Evolutionary conservation across 2,329 filamentous ascomycete species (phyloP).

Genomic region (Colletotrichum karsti): DNA sequence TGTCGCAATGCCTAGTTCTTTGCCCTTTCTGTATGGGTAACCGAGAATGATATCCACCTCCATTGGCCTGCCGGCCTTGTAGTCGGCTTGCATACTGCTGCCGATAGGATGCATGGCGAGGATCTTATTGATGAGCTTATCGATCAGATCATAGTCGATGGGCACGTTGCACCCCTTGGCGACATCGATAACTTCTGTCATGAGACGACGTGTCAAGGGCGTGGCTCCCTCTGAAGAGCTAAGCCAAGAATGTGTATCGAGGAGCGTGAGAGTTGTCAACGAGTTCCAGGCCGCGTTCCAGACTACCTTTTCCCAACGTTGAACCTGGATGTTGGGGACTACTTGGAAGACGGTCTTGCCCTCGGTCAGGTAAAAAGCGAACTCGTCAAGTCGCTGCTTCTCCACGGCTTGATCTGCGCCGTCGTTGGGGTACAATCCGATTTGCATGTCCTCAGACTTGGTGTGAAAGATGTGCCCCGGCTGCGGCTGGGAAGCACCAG

Average conservation of each 20-base stretch:
- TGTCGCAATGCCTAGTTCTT: constrained; percentile 61
- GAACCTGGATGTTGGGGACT: constrained; percentile 62
- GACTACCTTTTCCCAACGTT: constrained; percentile 68
- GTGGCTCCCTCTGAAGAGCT: constrained; percentile 52
- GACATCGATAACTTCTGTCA: constrained; percentile 62
- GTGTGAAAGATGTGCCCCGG: constrained; percentile 60
- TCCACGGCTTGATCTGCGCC: constrained; percentile 38
- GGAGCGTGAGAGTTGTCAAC: constrained; percentile 62
- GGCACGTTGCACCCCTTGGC: constrained; percentile 61
- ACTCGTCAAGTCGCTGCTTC: constrained; percentile 45
- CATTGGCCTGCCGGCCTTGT: constrained; percentile 63
- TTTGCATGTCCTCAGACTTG: constrained; percentile 61
- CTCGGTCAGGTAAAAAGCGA: constrained; percentile 47
- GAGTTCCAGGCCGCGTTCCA: constrained; percentile 71
- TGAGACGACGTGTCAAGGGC: constrained; percentile 58
- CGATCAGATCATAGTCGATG: constrained; percentile 54
- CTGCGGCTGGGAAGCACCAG: constrained; percentile 57
- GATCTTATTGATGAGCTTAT: constrained; percentile 57
- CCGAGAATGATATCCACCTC: constrained; percentile 71
- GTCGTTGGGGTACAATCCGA: constrained; percentile 58
- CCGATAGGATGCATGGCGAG: constrained; percentile 51
- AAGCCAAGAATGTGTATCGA: constrained; percentile 61
- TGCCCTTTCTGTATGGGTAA: constrained; percentile 64
- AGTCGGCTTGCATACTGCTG: constrained; percentile 67
- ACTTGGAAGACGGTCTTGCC: constrained; percentile 56